Evolutionary conservation across 2,329 filamentous ascomycete genomes (phyloP), one percentile per base, ranked within the genome.

Genomic region (Sarocladium oryzae): DNA sequence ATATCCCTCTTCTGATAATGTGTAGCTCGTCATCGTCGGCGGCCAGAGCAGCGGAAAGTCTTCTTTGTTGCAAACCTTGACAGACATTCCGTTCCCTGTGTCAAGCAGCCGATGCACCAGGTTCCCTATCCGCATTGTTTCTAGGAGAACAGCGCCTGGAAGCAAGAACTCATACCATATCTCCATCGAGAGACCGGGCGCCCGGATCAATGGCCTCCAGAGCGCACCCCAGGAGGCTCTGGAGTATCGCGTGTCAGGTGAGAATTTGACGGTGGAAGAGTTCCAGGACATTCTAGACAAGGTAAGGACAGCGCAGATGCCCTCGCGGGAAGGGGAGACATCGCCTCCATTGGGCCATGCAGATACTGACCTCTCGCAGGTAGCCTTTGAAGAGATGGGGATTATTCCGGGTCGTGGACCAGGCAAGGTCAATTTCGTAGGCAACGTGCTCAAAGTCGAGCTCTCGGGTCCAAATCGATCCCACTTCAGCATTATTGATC

Each of bases 1-100:
- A 37, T 15, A 37, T n/a, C n/a, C 28, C 13, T 7, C 28, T 7
- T 13, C 35, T 37, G n/a, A 37, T 15, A 37, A 15, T 7, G 6
- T 6, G n/a, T 11, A 68, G 65, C 61, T 69, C 5, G 60, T 70
- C 1, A 66, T 70, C 24, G 65, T 69, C 0, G 67, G 68, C 1
- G 60, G 62, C 0, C 67, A 70, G 52, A 70, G 66, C 1, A 59
- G 64, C 2, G 67, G 67, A 2, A 70, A 70, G 21, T 70, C 68
- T 0, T 69, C 68, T 5, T 56, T 70, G 2, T 56, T 70, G 2
- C 63, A 64, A 43, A 67, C 62, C 18, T 52, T 70, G 49, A 69
- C 65, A 1, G 66, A 64, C 2, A 68, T 70, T 15, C 68, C 67
- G 0, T 70, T 70, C 30, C 64, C 63, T 0, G 60, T 66, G 1